Evolutionary conservation across 305 asterid species (phyloP), one percentile per base, ranked within the genome.

Genomic region (Petunia hybrid): DNA sequence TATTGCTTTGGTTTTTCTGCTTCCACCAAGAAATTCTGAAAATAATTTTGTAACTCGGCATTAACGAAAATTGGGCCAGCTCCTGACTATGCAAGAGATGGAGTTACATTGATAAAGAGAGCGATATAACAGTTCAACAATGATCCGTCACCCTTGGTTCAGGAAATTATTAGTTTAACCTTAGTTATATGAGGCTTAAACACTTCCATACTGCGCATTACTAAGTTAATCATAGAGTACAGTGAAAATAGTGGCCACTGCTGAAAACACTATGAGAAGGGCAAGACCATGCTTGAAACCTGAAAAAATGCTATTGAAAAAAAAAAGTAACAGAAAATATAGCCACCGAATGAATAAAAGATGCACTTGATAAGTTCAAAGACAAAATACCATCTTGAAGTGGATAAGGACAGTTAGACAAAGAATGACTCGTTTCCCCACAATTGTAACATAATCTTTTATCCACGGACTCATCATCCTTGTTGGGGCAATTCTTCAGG

Each of bases 371-470:
- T 57, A 70, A 70, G 36, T 7, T 73, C 63, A 35, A 42, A 79
- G 79, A 75, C 2, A n/a, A 45, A 36, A 31, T 90, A 95, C 99
- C 99, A 84, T 94, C 97, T 88, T 93, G 97, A 79, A 87, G 93
- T 75, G 99, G 99, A 63, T 81, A 86, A 0, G 87, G 88, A 85
- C 99, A 95, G 8, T 82, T 85, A 68, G 84, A 89, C 46, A 95
- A 88, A 57, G 99, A 90, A 87, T 95, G 99, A 63, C 95, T 94
- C 78, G 76, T 89, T 81, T 86, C 91, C 67, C 99, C 99, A 87
- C 99, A 95, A 83, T 93, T 93, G 82, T 92, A 94, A 87, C 98
- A 94, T 81, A 92, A 77, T 73, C 90, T 92, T 82, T 73, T 85
- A 80, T 88, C 91, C 16, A 76, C 22, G 1, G 86, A 51, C 14